A percentile compares a stretch with the other conserved stretches of the same genome.
Conservation (phyloP, 2,329 filamentous ascomycete genomes). For the Monosporascus sp. region DNA sequence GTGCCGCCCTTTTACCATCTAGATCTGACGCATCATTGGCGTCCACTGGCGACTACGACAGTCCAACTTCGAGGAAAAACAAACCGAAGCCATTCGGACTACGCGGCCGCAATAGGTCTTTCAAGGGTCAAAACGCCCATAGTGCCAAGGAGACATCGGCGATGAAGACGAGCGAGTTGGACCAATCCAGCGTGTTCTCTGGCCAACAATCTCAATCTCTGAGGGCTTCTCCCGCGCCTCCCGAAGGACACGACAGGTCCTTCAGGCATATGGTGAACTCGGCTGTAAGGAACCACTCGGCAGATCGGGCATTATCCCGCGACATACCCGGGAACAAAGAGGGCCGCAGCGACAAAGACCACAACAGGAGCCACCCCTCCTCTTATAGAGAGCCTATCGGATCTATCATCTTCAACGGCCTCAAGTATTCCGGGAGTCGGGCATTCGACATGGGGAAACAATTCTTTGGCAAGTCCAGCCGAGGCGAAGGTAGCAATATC, state of each 20-base stretch:
- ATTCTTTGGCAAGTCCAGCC: conserved; percentile 71
- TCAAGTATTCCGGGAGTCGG: conserved; percentile 67
- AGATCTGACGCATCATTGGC: conserved; percentile 49
- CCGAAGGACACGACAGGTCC: conserved; percentile 53
- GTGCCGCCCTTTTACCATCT: conserved; percentile 37
- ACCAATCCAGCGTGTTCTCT: conserved; percentile 29
- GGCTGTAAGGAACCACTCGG: conserved; percentile 63
- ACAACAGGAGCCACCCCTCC: conserved; percentile 43
- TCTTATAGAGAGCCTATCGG: conserved; percentile 58
- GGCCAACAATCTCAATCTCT: conserved; percentile 40
- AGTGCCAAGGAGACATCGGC: conserved; percentile 31
- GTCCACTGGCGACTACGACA: conserved; percentile 44
- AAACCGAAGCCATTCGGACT: conserved; percentile 53
- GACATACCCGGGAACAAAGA: conserved; percentile 40
- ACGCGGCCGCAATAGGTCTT: conserved; percentile 46
- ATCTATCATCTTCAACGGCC: conserved; percentile 62
- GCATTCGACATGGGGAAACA: conserved; percentile 79
- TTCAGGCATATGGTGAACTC: conserved; percentile 65
- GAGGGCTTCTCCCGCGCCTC: conserved; percentile 58
- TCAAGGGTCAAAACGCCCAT: conserved; percentile 38
- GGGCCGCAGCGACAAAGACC: conserved; percentile 40
- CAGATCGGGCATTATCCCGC: conserved; percentile 54
- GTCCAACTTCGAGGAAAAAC: conserved; percentile 35
- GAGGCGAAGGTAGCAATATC: conserved; percentile 61
- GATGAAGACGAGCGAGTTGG: conserved; percentile 30